These are phyloP conservation scores for Dissoconium aciculare DNA, from an alignment of 2,329 filamentous ascomycete species.

Conservation along the genomic window DNA sequence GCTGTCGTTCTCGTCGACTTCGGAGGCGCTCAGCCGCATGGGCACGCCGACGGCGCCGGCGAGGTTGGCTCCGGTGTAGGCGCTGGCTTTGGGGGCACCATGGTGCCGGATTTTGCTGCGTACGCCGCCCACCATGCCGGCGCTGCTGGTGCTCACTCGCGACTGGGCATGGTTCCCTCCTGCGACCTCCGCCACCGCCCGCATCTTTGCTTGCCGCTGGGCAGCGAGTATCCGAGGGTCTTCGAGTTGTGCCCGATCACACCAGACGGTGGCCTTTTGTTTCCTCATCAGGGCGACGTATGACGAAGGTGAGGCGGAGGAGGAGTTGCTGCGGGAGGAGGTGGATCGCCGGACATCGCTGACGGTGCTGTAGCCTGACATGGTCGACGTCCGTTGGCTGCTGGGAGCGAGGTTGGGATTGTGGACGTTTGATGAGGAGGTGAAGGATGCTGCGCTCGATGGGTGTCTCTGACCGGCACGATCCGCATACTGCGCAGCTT, in stretches of 20 bases:
- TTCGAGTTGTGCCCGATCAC: slow-evolving; percentile 82
- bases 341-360: slow-evolving; percentile 53
- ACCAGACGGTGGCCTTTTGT: slow-evolving; percentile 98
- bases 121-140: slow-evolving; percentile 37
- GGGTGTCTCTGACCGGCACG: too few relatives aligned
- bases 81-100: slow-evolving; percentile 61
- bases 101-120: slow-evolving; percentile 80
- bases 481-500: too few relatives aligned
- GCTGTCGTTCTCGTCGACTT: slow-evolving; percentile 69
- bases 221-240: slow-evolving; percentile 72
- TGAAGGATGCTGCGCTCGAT: slow-evolving; percentile 58
- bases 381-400: slow-evolving; percentile 35
- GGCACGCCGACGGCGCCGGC: slow-evolving; percentile 67
- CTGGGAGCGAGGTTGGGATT: slow-evolving; percentile 18
- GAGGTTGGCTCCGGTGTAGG: slow-evolving; percentile 60
- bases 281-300: slow-evolving; percentile 94
- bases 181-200: slow-evolving; percentile 70
- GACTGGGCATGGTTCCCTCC: slow-evolving; percentile 27
- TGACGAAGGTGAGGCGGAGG: slow-evolving; percentile 44
- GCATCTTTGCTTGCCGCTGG: slow-evolving; percentile 73
- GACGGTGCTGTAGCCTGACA: slow-evolving; percentile 12
- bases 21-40: slow-evolving; percentile 81
- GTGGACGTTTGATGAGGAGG: slow-evolving; percentile 41
- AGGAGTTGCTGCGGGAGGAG: slow-evolving; percentile 52
- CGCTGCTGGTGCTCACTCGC: slow-evolving; percentile 21